Conservation (phyloP, 805 yeast genomes). For the Kurtzmaniella fragi region DNA sequence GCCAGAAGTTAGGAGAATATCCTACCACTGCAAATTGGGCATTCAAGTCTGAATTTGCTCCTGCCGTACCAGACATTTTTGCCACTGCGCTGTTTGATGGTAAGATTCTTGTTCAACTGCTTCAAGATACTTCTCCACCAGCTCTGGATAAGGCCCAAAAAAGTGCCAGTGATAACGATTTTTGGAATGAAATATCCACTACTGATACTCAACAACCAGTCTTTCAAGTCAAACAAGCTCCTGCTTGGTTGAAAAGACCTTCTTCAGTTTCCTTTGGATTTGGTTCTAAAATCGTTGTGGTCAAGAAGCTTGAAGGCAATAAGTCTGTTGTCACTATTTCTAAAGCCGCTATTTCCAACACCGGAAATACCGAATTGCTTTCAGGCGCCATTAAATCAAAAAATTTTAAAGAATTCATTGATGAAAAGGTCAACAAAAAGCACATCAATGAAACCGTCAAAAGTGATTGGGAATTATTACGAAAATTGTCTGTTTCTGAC, state of each 20-base stretch:
- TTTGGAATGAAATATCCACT: conserved; percentile 75
- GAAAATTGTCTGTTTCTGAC: conserved; percentile 47
- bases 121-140: conserved; percentile 79
- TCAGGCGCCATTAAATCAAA: conserved; percentile 52
- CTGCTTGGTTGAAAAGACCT: conserved; percentile 79
- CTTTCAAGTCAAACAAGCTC: conserved; percentile 73
- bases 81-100: conserved; percentile 89
- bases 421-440: conserved; percentile 41
- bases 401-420: conserved; percentile 52
- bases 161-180: conserved; percentile 61
- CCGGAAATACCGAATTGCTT: conserved; percentile 36
- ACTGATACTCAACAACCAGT: conserved; percentile 71
- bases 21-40: conserved; percentile 95
- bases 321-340: conserved; percentile 39
- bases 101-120: conserved; percentile 70
- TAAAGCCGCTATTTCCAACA: conserved; percentile 33
- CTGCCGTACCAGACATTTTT: conserved; percentile 80
- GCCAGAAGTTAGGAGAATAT: conserved; percentile 72
- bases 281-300: conserved; percentile 80
- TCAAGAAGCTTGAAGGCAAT: conserved; percentile 36
- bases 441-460: conserved; percentile 35
- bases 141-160: conserved; percentile 36
- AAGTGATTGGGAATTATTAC: conserved; percentile 64
- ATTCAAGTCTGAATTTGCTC: conserved; percentile 84
- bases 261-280: conserved; percentile 80